Base-by-base conservation (phyloP, 2,329 filamentous ascomycete species). In the Ceratocystis albifundus region DNA sequence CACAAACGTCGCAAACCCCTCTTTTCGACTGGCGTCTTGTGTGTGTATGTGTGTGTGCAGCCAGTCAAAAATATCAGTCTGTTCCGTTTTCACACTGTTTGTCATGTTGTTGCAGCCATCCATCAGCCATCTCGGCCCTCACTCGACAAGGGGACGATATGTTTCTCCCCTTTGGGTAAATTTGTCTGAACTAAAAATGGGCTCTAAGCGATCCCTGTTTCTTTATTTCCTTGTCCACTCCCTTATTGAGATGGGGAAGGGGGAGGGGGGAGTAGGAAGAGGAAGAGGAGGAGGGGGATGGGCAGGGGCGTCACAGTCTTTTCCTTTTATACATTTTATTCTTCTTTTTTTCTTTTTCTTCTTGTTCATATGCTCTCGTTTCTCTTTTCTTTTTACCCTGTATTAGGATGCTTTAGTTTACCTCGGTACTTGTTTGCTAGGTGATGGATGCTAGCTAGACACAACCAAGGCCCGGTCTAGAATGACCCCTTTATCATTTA, bases 111-210 rank as follows among this genome's bases (percentile, higher is more conserved):
- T 57, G 50, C 20, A 57, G 50, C 22, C 50, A 30, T 30, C 25
- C 32, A 30, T 25, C 20, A 57, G 50, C 22, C 50, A 30, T 30
- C 25, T 57, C 25, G 50, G 50, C 50, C 50, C 22, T 57, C 50
- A 28, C 22, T 57, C 7, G 22, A 28, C 50, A 57, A 30, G 50
- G 50, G 46, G 50, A 25, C 12, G 8, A 15, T 30, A 25, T 55
- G 46, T 25, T 55, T 64, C 32, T 55, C 30, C 30, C 30, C 62
- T 44, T 55, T 64, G 20, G 46, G 48, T 4, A 57, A 64, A 41
- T 64, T 64, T 64, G 48, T 64, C 62, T 57, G 25, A 41, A 25
- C 28, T 64, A 46, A 62, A n/a, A 46, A 46, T 62, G 61, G 61
- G 62, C 20, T 36, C 25, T 64, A 64, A 30, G 45, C 62, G 62